phyloP scores from a whole-genome alignment of 1,139 yeast species.

The Kodamaea alishanica region DNA sequence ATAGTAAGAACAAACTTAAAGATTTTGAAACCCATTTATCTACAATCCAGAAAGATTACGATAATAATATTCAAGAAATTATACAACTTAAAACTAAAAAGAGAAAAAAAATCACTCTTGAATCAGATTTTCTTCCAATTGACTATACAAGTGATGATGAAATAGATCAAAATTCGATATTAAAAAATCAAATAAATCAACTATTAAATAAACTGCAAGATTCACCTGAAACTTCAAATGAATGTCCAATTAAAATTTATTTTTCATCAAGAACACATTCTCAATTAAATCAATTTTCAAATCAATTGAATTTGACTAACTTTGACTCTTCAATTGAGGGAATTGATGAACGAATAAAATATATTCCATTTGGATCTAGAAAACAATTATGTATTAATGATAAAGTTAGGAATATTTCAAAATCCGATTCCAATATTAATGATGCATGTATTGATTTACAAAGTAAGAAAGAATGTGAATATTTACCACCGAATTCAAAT shows the following conservation, averaged over 20 bases:
- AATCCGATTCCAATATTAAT: slow-evolving; percentile 57
- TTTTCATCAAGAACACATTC: slow-evolving; percentile 91
- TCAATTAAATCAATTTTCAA: slow-evolving; percentile 76
- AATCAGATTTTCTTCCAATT: slow-evolving; percentile 30
- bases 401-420: slow-evolving; percentile 37
- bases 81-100: slow-evolving; percentile 6
- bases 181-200: slow-evolving; percentile 43
- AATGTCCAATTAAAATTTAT: slow-evolving; percentile 46
- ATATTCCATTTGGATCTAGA: slow-evolving; percentile 73
- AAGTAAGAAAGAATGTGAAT: slow-evolving; percentile 49
- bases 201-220: slow-evolving; percentile 34
- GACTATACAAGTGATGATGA: slow-evolving; percentile 39
- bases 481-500: slow-evolving; percentile 36
- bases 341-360: slow-evolving; percentile 45
- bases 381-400: slow-evolving; percentile 81
- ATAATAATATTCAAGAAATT: slow-evolving; percentile 12
- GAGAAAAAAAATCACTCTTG: slow-evolving; percentile 2
- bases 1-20: slow-evolving; percentile 27
- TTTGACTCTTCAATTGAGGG: slow-evolving; percentile 61
- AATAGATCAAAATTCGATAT: slow-evolving; percentile 14
- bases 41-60: slow-evolving; percentile 17
- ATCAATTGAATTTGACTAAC: slow-evolving; percentile 60
- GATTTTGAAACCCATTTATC: slow-evolving; percentile 43
- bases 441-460: slow-evolving; percentile 82
- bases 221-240: slow-evolving; percentile 17